Evolutionary conservation across 1,284 basidiomycete genomes (phyloP).

Genomic region (Pulveroboletus sp.): DNA sequence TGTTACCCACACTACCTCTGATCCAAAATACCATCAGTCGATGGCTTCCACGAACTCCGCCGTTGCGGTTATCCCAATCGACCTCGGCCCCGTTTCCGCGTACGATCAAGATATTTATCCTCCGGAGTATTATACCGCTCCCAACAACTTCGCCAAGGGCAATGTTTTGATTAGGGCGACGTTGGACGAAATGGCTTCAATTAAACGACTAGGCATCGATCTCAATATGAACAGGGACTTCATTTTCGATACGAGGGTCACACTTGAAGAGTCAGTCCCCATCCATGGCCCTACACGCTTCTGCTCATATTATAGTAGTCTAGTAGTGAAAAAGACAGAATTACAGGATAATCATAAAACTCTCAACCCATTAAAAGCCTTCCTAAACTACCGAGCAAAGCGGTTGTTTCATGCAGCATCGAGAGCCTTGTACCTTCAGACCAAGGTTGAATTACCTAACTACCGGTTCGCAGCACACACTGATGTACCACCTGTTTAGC

Average conservation of each 20-base stretch:
- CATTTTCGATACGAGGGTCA: not conserved
- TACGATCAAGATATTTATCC: slow-evolving; percentile 12
- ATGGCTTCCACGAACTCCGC: not conserved
- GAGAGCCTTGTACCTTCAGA: not conserved
- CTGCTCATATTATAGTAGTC: slow-evolving; percentile 3
- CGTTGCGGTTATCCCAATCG: slow-evolving; percentile 4
- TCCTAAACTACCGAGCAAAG: not conserved
- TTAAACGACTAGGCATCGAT: slow-evolving; percentile 2
- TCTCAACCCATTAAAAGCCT: slow-evolving; percentile 11
- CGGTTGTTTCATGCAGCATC: slow-evolving; percentile 9
- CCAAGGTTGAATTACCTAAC: not conserved
- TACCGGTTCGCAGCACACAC: not conserved
- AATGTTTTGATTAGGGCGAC: slow-evolving; percentile 12
- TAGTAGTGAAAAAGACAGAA: not conserved
- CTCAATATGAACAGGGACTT: not conserved
- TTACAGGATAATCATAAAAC: slow-evolving; percentile 2
- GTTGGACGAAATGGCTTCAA: slow-evolving; percentile 12
- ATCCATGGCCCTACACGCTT: not conserved
- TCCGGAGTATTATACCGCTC: not conserved
- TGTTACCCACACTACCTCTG: too few species aligned
- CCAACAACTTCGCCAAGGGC: slow-evolving; percentile 5
- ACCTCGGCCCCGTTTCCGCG: slow-evolving; percentile 8
- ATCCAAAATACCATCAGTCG: not conserved
- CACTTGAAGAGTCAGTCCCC: slow-evolving; percentile 4
- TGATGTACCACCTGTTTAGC: not conserved